Conservation (phyloP, 1,284 basidiomycete species). For the Marasmius fiardii region DNA sequence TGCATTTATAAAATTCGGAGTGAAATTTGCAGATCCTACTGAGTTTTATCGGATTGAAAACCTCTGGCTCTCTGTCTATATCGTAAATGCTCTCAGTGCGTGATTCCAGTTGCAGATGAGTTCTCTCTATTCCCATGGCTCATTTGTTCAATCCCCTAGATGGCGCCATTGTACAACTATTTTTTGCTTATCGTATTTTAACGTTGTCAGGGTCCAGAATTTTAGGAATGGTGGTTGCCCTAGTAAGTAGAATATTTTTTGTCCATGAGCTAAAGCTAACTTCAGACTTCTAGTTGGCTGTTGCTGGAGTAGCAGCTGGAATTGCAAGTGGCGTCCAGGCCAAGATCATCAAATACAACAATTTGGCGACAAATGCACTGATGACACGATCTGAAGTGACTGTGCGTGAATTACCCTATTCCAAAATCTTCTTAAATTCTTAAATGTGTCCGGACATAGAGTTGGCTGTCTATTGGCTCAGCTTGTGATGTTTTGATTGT, state of each 20-base stretch:
- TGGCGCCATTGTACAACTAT: conserved; percentile 5
- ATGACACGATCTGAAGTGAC: not conserved
- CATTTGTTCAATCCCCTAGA: not conserved
- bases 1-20: not conserved
- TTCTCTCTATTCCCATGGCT: no score
- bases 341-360: not conserved
- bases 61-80: not conserved
- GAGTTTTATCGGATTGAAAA: not conserved
- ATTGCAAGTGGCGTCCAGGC: not conserved
- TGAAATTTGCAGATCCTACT: not conserved
- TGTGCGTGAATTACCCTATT: not conserved
- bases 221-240: conserved; percentile 4
- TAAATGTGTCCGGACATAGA: not conserved
- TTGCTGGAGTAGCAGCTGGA: not conserved
- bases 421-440: not conserved
- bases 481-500: not conserved
- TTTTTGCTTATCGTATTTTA: conserved; percentile 22
- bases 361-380: not conserved
- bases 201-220: conserved; percentile 17
- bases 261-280: not conserved
- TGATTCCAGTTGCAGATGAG: no score
- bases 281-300: not conserved
- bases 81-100: not conserved
- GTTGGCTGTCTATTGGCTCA: not conserved
- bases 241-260: not conserved